Evolutionary conservation across 768 basidiomycete species (phyloP).

Genomic region (Pleurotus ostreatus): DNA sequence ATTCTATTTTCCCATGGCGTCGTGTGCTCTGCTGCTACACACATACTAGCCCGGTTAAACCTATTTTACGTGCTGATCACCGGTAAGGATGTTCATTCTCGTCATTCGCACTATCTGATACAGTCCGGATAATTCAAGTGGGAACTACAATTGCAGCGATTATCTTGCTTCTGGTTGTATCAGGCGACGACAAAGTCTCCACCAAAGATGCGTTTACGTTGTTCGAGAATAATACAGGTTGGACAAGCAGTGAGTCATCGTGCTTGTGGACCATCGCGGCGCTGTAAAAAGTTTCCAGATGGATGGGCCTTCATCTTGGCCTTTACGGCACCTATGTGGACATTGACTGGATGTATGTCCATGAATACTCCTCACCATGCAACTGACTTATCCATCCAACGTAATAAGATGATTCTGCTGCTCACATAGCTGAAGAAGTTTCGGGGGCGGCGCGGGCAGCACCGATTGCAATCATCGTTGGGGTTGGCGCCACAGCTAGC

Average conservation of each 20-base stretch:
- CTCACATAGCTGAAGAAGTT: conserved; percentile 72
- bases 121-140: conserved; percentile 29
- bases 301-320: conserved; percentile 73
- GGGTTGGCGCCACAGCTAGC: conserved; percentile 53
- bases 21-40: conserved; percentile 69
- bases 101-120: conserved; percentile 12
- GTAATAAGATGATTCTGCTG: conserved; percentile 64
- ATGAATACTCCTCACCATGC: not conserved
- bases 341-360: conserved; percentile 65
- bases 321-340: conserved; percentile 79
- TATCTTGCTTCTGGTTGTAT: conserved; percentile 50
- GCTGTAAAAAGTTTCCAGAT: conserved; percentile 31
- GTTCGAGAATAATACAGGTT: conserved; percentile 70
- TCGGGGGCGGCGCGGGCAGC: conserved; percentile 60
- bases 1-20: conserved; percentile 66
- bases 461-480: conserved; percentile 65
- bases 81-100: conserved; percentile 29
- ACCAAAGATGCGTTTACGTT: conserved; percentile 64
- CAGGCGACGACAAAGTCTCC: conserved; percentile 56
- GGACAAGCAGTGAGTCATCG: conserved; percentile 48
- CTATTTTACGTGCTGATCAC: conserved; percentile 67
- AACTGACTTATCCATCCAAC: not conserved
- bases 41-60: conserved; percentile 62
- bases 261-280: not conserved
- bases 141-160: conserved; percentile 65